Base-by-base conservation (phyloP, 1,284 basidiomycete genomes). In the Rhodotorula sp. region DNA sequence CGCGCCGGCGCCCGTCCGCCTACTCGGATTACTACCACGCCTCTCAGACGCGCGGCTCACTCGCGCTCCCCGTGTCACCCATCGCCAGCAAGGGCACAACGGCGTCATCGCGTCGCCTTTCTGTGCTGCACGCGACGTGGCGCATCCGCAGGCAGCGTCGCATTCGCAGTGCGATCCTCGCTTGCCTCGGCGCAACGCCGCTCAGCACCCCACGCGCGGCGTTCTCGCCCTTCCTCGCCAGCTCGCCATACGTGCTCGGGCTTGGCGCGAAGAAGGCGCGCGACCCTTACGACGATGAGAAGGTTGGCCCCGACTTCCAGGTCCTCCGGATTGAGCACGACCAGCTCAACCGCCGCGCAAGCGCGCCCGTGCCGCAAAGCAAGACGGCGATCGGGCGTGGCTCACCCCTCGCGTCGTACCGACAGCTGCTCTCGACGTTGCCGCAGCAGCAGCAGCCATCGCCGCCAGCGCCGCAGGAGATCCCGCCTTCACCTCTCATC, bases 141-240 rank as follows among this genome's bases (percentile, higher is more conserved):
- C 56, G 63, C 34, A 46, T 53, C 1, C 46, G 71, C 17, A 29
- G 71, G 19, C 66, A 72, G 25, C 71, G 71, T 3, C 67, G 71
- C 1, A 32, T 72, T 9, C 59, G 71, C 27, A 64, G 64, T 9
- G 71, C 64, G 19, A 69, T 72, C 46, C 64, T 72, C 48, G 58
- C 66, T 25, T 66, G 67, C 37, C 64, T 72, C 63, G 62, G 66
- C 7, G 53, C 66, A 27, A 67, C 70, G 10, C 65, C 70, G 8
- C 62, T 67, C 48, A 56, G 62, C 22, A 12, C 59, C 3, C 15
- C 59, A 5, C 55, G 57, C 15, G 25, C 57, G 22, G 17, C 48
- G 1, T 53, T 66, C 54, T 65, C 70, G 17, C 66, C 70, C 7
- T 60, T 41, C 48, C 54, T 68, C 32, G 44, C 44, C 44, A 51